Conservation (phyloP, 1,284 basidiomycete genomes). For the Trichosporon coremiiforme region DNA sequence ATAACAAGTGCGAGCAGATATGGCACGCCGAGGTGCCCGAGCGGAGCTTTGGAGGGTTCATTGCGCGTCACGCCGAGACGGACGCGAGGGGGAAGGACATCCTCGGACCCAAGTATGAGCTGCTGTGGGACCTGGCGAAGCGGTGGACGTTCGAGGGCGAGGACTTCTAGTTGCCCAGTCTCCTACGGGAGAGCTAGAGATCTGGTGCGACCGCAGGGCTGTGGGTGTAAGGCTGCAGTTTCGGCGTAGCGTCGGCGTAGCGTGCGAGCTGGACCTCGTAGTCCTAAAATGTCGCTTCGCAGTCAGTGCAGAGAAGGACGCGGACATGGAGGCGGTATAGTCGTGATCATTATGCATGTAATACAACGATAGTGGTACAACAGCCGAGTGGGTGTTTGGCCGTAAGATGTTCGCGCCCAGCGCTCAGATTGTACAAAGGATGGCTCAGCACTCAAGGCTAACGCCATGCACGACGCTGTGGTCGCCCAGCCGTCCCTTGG, state of each 20-base stretch:
- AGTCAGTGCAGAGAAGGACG: too few species aligned
- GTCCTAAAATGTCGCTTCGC: too few species aligned
- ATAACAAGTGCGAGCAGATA: constrained; percentile 86
- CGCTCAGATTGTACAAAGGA: not conserved
- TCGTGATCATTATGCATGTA: constrained; percentile 17
- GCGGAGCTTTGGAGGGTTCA: constrained; percentile 76
- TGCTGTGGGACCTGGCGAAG: constrained; percentile 93
- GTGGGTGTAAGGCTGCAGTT: too few species aligned
- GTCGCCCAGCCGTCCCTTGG: not conserved
- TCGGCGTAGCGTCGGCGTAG: too few species aligned
- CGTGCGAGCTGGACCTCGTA: too few species aligned
- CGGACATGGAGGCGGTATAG: not conserved
- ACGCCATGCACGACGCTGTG: constrained; percentile 3
- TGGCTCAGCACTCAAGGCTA: not conserved
- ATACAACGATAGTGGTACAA: constrained; percentile 9
- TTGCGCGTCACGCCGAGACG: constrained; percentile 79
- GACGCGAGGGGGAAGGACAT: constrained; percentile 82
- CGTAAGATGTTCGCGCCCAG: too few species aligned
- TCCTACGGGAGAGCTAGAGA: not conserved
- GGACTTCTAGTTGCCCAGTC: constrained; percentile 37
- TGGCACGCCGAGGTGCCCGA: constrained; percentile 92
- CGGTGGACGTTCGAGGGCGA: constrained; percentile 58
- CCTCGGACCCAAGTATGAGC: constrained; percentile 59
- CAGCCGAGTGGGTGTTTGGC: not conserved
- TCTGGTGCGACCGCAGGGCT: too few species aligned